These are phyloP conservation scores for Aegilops tauschii DNA, from an alignment of 176 grass and related monocot species.

Conservation along the genomic window DNA sequence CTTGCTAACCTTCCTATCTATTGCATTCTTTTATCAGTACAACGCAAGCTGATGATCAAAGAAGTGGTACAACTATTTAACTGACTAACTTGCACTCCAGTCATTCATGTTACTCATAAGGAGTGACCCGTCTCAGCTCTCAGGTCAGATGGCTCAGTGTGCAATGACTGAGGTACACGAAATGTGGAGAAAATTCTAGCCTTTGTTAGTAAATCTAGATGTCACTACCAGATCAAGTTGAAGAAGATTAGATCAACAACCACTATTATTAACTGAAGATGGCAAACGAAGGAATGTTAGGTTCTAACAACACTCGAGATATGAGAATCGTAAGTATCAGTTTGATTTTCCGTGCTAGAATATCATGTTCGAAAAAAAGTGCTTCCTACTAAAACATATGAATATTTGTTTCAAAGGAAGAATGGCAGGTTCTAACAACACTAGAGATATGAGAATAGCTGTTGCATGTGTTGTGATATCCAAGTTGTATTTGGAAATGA, in stretches of 20 bases:
- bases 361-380: background rate
- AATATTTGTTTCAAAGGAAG: background rate
- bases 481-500: background rate
- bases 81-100: background rate
- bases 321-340: too few relatives aligned
- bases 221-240: background rate
- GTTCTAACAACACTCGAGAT: background rate
- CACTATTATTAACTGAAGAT: background rate
- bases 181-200: background rate
- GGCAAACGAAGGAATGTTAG: background rate
- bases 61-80: too few relatives aligned
- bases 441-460: background rate
- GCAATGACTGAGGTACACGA: too few relatives aligned
- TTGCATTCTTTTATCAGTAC: too few relatives aligned
- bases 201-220: too few relatives aligned
- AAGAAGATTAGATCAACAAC: background rate
- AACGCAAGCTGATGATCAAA: too few relatives aligned
- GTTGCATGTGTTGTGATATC: background rate
- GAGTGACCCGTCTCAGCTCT: background rate
- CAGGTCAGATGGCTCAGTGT: background rate
- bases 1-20: too few relatives aligned
- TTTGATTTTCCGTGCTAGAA: background rate
- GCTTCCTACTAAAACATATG: background rate
- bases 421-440: background rate
- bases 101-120: too few relatives aligned